Evolutionary conservation across 495 filamentous ascomycete genomes (phyloP).

Genomic region (Rusavskia elegans): DNA sequence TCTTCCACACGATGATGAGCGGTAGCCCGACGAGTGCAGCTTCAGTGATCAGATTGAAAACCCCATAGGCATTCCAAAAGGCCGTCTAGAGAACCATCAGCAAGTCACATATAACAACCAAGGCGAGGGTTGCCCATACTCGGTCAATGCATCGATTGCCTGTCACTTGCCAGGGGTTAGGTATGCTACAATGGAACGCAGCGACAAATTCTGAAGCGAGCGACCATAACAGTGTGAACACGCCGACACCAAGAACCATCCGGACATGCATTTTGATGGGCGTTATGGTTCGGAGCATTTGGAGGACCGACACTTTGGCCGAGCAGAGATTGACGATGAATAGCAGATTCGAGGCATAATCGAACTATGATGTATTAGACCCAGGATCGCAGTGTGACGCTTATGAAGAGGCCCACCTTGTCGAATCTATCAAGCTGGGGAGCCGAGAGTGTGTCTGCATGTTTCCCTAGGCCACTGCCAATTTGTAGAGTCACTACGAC

Average conservation of each 20-base stretch:
- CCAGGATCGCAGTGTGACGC: background rate
- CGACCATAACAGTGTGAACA: conserved; percentile 19
- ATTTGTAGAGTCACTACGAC: conserved; percentile 1
- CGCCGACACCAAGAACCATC: conserved; percentile 12
- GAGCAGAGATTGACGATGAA: conserved; percentile 17
- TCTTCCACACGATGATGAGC: conserved; percentile 19
- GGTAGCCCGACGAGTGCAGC: conserved; percentile 23
- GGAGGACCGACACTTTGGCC: conserved; percentile 21
- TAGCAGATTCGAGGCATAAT: conserved; percentile 20
- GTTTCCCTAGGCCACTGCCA: conserved; percentile 3
- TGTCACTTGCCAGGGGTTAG: conserved; percentile 23
- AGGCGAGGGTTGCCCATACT: conserved; percentile 12
- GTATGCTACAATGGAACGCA: conserved; percentile 26
- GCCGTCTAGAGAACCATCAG: background rate
- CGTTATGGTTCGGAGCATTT: conserved; percentile 15
- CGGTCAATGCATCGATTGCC: conserved; percentile 20
- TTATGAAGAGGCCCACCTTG: background rate
- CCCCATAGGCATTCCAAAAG: conserved; percentile 23
- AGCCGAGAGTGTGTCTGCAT: background rate
- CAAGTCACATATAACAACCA: background rate
- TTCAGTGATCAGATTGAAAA: conserved; percentile 29
- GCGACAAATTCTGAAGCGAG: conserved; percentile 18
- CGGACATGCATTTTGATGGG: conserved; percentile 12
- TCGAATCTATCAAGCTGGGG: conserved; percentile 1
- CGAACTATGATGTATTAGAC: conserved; percentile 9